Conservation (phyloP, 2,329 filamentous ascomycete species). For the Didymellaceae sp. region DNA sequence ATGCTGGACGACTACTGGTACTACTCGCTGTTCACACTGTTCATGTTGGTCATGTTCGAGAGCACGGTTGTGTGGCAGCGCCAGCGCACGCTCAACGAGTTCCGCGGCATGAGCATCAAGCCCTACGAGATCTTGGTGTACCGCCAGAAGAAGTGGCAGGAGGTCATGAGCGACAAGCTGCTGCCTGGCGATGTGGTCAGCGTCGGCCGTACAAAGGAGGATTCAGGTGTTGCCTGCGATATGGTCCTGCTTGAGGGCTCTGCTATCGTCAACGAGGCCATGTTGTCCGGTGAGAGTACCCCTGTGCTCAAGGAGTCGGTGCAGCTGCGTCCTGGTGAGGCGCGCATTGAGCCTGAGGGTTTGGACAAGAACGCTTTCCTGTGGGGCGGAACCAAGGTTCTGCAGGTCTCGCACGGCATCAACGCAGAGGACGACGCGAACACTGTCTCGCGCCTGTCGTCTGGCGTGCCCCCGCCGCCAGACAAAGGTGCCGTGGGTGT, state of each 20-base stretch:
- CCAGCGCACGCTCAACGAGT: conserved; percentile 93
- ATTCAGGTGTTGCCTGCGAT: conserved; percentile 95
- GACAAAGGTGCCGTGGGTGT: conserved; percentile 94
- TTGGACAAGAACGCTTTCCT: conserved; percentile 97
- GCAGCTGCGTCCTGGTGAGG: conserved; percentile 84
- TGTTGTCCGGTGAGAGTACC: conserved; percentile 98
- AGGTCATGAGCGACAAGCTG: conserved; percentile 88
- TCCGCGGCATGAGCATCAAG: conserved; percentile 99
- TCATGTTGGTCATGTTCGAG: conserved; percentile 98
- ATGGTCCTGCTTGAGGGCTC: conserved; percentile 95
- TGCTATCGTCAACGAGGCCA: conserved; percentile 98
- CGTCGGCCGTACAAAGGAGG: conserved; percentile 91
- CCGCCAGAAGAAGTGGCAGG: conserved; percentile 84
- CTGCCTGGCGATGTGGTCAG: conserved; percentile 93
- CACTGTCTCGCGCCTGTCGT: conserved; percentile 69
- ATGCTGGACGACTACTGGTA: conserved; percentile 99
- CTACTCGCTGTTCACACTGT: conserved; percentile 97
- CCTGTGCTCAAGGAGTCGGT: conserved; percentile 95
- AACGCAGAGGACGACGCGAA: conserved; percentile 69
- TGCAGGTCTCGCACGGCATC: conserved; percentile 91
- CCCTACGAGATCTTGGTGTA: conserved; percentile 95
- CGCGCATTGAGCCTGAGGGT: conserved; percentile 82
- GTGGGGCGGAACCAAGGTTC: conserved; percentile 95
- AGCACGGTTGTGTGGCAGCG: conserved; percentile 99
- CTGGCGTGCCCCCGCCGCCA: conserved; percentile 81